Conservation (phyloP, 192 early-diverging fungal genomes). For the Linderina pennispora region DNA sequence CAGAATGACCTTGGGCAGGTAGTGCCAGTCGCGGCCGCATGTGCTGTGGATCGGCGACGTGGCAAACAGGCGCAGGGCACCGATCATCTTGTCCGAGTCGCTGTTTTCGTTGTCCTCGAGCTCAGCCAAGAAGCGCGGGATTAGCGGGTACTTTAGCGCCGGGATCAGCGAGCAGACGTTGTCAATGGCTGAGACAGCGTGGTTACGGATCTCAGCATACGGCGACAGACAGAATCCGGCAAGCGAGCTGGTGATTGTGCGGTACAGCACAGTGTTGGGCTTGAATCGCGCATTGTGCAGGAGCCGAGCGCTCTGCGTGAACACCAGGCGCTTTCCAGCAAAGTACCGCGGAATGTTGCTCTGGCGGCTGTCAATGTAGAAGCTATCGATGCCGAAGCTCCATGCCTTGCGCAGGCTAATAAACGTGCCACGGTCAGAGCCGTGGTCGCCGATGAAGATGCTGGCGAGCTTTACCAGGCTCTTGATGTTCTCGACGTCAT, state of each 20-base stretch:
- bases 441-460: conserved; percentile 27
- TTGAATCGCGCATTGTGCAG: conserved; percentile 40
- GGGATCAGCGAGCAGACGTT: conserved; percentile 22
- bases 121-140: conserved; percentile 34
- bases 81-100: conserved; percentile 41
- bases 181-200: conserved; percentile 29
- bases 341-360: conserved; percentile 27
- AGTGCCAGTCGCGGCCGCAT: conserved; percentile 28
- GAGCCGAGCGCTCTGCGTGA: conserved; percentile 23
- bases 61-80: conserved; percentile 34
- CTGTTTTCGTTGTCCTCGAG: conserved; percentile 23
- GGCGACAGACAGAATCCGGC: conserved; percentile 35
- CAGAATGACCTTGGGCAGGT: conserved; percentile 28
- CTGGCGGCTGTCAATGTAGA: conserved; percentile 17
- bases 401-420: conserved; percentile 8
- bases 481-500: conserved; percentile 75
- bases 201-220: conserved; percentile 32
- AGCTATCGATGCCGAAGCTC: conserved; percentile 30
- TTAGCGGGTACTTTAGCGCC: conserved; percentile 27
- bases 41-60: conserved; percentile 15
- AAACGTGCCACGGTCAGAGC: conserved; percentile 14
- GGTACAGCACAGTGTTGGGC: conserved; percentile 5
- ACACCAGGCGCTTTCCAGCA: conserved; percentile 12
- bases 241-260: conserved; percentile 12
- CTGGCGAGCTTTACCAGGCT: conserved; percentile 52